Percentiles rank a stretch among this genome's conserved stretches.
These are phyloP conservation scores for Debaryomyces fabryi DNA, from an alignment of 1,139 yeast species.

Conservation along the genomic window DNA sequence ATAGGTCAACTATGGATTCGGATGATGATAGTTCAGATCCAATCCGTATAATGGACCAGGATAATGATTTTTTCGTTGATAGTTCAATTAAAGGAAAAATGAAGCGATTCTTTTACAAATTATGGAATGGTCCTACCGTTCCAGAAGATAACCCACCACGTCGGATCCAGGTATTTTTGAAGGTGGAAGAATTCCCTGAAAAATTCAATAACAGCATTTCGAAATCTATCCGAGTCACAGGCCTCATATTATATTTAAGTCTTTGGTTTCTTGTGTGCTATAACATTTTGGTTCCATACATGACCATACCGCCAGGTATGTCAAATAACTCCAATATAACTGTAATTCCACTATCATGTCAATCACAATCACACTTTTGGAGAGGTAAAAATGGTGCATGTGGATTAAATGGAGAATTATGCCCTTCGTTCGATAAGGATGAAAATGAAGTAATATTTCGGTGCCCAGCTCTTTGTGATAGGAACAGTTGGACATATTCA, in stretches of 20 bases:
- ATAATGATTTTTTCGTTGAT: not conserved
- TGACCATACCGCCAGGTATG: constrained; percentile 36
- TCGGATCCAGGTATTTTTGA: constrained; percentile 25
- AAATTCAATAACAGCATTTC: constrained; percentile 35
- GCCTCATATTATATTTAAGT: constrained; percentile 39
- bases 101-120: constrained; percentile 2
- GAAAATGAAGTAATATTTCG: constrained; percentile 58
- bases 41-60: not conserved
- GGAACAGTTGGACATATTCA: constrained; percentile 76
- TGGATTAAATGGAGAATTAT: constrained; percentile 67
- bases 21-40: constrained; percentile 2
- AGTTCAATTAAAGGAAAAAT: constrained; percentile 1
- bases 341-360: constrained; percentile 46
- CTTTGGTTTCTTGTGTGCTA: constrained; percentile 38
- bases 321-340: constrained; percentile 19
- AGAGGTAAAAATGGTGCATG: constrained; percentile 73
- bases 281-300: constrained; percentile 39
- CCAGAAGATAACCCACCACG: constrained; percentile 54
- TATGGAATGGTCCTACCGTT: constrained; percentile 57
- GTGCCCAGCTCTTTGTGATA: constrained; percentile 88
- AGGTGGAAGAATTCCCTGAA: constrained; percentile 48
- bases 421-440: constrained; percentile 45
- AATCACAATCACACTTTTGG: constrained; percentile 53
- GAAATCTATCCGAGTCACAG: constrained; percentile 24
- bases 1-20: not conserved